Evolutionary conservation across 2,329 filamentous ascomycete species (phyloP).

Genomic region (Fusarium lyarnte): DNA sequence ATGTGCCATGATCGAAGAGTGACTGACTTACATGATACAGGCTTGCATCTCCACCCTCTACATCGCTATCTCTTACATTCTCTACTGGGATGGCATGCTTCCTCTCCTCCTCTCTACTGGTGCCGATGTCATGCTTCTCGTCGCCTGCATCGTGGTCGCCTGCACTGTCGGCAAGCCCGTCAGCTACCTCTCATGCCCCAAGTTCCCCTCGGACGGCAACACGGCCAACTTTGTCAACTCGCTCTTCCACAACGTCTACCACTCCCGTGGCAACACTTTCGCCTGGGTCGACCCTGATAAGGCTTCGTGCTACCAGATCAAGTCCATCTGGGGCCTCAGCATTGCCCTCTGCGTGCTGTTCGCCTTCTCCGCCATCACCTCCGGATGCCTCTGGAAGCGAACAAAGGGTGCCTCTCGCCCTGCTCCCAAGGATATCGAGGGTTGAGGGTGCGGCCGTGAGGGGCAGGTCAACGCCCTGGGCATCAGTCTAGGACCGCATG

Average conservation of each 20-base stretch:
- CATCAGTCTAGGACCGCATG: slow-evolving; percentile 25
- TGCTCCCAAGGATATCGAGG: slow-evolving; percentile 59
- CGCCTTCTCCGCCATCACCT: slow-evolving; percentile 68
- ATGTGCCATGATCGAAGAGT: not conserved
- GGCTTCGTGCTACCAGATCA: slow-evolving; percentile 82
- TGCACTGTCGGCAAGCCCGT: slow-evolving; percentile 83
- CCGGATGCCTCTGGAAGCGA: slow-evolving; percentile 70
- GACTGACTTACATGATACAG: slow-evolving; percentile 55
- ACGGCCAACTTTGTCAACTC: slow-evolving; percentile 57
- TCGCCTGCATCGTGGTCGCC: slow-evolving; percentile 81
- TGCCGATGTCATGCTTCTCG: slow-evolving; percentile 74
- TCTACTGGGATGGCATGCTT: slow-evolving; percentile 80
- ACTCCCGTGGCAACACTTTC: slow-evolving; percentile 47
- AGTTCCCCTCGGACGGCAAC: slow-evolving; percentile 55
- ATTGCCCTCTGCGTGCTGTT: slow-evolving; percentile 82
- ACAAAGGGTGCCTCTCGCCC: slow-evolving; percentile 54
- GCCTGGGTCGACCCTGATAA: slow-evolving; percentile 62
- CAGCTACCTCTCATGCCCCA: slow-evolving; percentile 77
- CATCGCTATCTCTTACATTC: slow-evolving; percentile 80
- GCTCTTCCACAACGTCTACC: slow-evolving; percentile 54
- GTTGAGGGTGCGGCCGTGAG: slow-evolving; percentile 60
- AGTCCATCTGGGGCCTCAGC: slow-evolving; percentile 86
- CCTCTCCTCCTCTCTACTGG: slow-evolving; percentile 75
- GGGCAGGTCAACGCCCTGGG: slow-evolving; percentile 32
- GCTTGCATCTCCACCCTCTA: slow-evolving; percentile 83